A percentile compares a stretch with the other conserved stretches of the same genome.
Evolutionary conservation across 2,329 filamentous ascomycete species (phyloP).

Genomic region (Chlorencoelia australis): DNA sequence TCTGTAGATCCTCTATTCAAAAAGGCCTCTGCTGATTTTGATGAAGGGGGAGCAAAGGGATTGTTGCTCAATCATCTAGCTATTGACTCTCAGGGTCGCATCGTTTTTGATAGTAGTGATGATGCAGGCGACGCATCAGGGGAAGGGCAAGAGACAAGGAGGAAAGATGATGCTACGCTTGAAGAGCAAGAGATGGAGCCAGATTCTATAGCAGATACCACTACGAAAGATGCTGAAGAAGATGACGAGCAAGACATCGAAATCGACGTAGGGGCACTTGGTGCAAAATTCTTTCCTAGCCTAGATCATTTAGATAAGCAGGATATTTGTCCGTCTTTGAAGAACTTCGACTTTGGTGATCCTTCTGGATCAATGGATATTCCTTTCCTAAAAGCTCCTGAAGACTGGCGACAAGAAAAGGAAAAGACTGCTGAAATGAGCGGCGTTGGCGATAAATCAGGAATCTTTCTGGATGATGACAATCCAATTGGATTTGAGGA

Average conservation of each 20-base stretch:
- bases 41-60: conserved; percentile 94
- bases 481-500: conserved; percentile 75
- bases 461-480: conserved; percentile 78
- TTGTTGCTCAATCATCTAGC: conserved; percentile 92
- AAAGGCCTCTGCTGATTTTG: conserved; percentile 95
- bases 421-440: conserved; percentile 43
- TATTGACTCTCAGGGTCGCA: conserved; percentile 83
- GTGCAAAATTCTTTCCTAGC: conserved; percentile 76
- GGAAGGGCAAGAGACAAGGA: conserved; percentile 21
- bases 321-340: conserved; percentile 90
- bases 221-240: conserved; percentile 34
- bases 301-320: conserved; percentile 68
- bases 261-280: conserved; percentile 69
- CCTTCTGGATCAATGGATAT: conserved; percentile 78
- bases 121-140: conserved; percentile 51
- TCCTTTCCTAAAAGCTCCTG: conserved; percentile 80
- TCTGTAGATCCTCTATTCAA: conserved; percentile 98
- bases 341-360: conserved; percentile 85
- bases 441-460: conserved; percentile 58
- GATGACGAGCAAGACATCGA: conserved; percentile 51
- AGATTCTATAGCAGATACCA: conserved; percentile 27
- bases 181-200: conserved; percentile 33
- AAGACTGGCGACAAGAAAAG: conserved; percentile 70
- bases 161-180: conserved; percentile 55
- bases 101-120: conserved; percentile 97